phyloP scores from a whole-genome alignment of 2,329 filamentous ascomycete species.

The Ilyonectria destructans region DNA sequence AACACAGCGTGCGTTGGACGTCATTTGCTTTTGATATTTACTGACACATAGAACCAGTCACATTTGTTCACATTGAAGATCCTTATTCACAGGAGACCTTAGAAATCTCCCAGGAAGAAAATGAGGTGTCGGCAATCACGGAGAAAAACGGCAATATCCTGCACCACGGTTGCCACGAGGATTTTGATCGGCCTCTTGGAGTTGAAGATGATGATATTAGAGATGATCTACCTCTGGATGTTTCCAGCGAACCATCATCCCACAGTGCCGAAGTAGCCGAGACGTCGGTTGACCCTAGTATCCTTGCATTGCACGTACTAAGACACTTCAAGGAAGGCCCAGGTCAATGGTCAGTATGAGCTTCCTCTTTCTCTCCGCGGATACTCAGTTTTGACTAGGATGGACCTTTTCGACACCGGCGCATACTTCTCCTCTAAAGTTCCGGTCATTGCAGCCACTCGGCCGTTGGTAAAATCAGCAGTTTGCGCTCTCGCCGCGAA shows the following conservation, averaged over 20 bases:
- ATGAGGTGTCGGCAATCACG: background rate
- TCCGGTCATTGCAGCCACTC: constrained; percentile 41
- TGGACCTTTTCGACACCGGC: constrained; percentile 46
- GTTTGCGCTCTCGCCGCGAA: constrained; percentile 44
- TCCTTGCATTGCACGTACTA: constrained; percentile 34
- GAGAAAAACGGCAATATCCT: background rate
- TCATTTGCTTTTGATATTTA: fast-evolving
- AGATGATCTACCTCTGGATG: background rate
- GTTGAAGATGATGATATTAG: background rate
- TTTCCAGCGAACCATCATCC: constrained; percentile 3
- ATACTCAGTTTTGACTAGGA: constrained; percentile 22
- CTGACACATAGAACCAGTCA: constrained; percentile 22
- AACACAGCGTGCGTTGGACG: constrained; percentile 29
- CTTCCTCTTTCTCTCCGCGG: fast-evolving
- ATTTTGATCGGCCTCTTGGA: background rate
- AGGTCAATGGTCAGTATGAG: constrained; percentile 37
- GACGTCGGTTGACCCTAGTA: constrained; percentile 10
- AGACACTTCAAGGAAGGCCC: constrained; percentile 44
- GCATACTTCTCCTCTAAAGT: constrained; percentile 46
- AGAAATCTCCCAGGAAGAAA: background rate
- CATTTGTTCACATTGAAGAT: constrained; percentile 34
- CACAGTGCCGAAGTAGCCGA: background rate
- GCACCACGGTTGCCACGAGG: background rate
- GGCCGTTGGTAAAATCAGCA: constrained; percentile 38
- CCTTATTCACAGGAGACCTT: constrained; percentile 19